Evolutionary conservation across 345 rosid species (phyloP).

Genomic region (Brassica cretica): DNA sequence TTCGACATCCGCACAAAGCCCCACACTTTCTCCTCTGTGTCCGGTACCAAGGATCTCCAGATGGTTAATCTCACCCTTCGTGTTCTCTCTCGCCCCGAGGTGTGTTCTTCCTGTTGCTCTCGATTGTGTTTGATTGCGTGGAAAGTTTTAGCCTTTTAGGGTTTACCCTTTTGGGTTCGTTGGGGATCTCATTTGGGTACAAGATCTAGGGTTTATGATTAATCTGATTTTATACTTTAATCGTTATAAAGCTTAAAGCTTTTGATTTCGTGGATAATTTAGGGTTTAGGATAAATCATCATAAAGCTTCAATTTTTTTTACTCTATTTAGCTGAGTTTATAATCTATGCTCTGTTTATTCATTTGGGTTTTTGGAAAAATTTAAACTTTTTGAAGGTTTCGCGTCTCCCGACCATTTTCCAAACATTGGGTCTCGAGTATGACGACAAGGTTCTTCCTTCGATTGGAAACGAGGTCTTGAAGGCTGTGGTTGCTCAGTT

Average conservation of each 20-base stretch:
- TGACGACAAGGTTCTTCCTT: constrained; percentile 94
- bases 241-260: neutral
- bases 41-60: constrained; percentile 99
- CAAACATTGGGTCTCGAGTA: constrained; percentile 90
- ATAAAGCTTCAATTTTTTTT: neutral
- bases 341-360: neutral
- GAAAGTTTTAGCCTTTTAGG: neutral
- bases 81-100: constrained; percentile 92
- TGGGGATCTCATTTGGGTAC: neutral
- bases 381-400: constrained; percentile 43
- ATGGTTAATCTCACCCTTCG: constrained; percentile 98
- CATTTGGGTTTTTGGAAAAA: neutral
- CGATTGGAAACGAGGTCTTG: constrained; percentile 96
- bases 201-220: constrained; percentile 17
- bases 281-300: neutral
- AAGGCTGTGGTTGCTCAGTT: constrained; percentile 97
- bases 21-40: constrained; percentile 86
- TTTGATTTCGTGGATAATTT: too few relatives aligned
- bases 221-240: neutral
- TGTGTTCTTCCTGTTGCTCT: neutral
- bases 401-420: constrained; percentile 70
- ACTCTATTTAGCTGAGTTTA: neutral
- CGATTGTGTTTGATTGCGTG: neutral
- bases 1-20: constrained; percentile 90
- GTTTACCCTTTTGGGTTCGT: neutral